Evolutionary conservation across 179 eudicot genomes (phyloP).

Genomic region (Sideroxylon spinosum): DNA sequence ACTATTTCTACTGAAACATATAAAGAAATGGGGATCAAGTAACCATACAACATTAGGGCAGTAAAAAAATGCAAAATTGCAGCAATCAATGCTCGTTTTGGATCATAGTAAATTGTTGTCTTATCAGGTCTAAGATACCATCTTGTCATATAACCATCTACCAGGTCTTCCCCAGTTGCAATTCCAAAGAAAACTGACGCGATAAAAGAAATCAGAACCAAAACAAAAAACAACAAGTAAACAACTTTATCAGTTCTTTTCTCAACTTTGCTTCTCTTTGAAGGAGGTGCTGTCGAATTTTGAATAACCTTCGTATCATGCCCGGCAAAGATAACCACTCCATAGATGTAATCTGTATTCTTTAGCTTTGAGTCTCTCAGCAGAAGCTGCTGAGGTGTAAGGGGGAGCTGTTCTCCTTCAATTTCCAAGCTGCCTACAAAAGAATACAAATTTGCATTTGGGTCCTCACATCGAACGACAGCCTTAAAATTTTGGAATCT

Average conservation of each 20-base stretch:
- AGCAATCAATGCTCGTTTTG: slow-evolving; percentile 46
- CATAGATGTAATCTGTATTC: slow-evolving; percentile 68
- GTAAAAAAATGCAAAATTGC: slow-evolving; percentile 58
- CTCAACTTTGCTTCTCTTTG: slow-evolving; percentile 77
- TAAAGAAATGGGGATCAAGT: slow-evolving; percentile 71
- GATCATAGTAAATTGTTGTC: slow-evolving; percentile 44
- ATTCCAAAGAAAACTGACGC: slow-evolving; percentile 62
- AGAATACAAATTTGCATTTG: slow-evolving; percentile 63
- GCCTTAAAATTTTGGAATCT: slow-evolving; percentile 22
- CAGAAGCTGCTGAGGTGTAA: slow-evolving; percentile 63
- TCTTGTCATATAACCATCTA: slow-evolving; percentile 43
- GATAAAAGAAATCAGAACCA: slow-evolving; percentile 36
- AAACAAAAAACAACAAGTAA: slow-evolving; percentile 40
- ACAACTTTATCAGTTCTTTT: slow-evolving; percentile 55
- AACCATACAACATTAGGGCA: slow-evolving; percentile 50
- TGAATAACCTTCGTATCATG: slow-evolving; percentile 74
- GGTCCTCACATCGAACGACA: slow-evolving; percentile 57
- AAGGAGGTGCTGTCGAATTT: slow-evolving; percentile 66
- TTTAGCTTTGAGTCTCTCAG: slow-evolving; percentile 65
- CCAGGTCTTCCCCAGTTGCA: slow-evolving; percentile 43
- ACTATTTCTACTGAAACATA: slow-evolving; percentile 79
- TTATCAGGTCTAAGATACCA: slow-evolving; percentile 70
- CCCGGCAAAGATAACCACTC: slow-evolving; percentile 67
- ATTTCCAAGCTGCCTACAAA: slow-evolving; percentile 58
- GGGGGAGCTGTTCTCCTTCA: slow-evolving; percentile 42